A percentile compares a stretch with the other conserved stretches of the same genome.
Conservation (phyloP, 179 eudicot species). For the Corrigiola litoralis region DNA sequence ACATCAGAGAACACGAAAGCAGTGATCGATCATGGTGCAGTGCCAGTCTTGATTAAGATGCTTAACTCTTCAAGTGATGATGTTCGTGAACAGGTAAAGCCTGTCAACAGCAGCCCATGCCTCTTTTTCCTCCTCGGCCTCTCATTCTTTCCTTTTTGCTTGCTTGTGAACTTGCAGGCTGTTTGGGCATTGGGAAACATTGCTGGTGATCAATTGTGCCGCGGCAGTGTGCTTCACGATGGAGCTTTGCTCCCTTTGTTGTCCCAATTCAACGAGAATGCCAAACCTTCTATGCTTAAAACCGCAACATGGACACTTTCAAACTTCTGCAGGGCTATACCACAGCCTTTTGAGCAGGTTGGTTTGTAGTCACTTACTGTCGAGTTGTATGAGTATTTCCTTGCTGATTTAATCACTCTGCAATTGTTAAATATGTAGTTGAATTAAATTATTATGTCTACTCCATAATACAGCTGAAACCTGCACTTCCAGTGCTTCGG, state of each 20-base stretch:
- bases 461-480: slow-evolving; percentile 57
- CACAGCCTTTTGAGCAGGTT: slow-evolving; percentile 71
- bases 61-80: slow-evolving; percentile 40
- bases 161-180: slow-evolving; percentile 15
- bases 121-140: neutral
- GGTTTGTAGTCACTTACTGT: neutral
- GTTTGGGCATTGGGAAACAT: slow-evolving; percentile 46
- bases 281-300: slow-evolving; percentile 62
- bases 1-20: slow-evolving; percentile 47
- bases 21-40: slow-evolving; percentile 43
- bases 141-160: neutral
- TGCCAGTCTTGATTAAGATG: slow-evolving; percentile 39
- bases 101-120: neutral
- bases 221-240: slow-evolving; percentile 34
- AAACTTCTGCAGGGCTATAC: slow-evolving; percentile 81
- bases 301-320: slow-evolving; percentile 83
- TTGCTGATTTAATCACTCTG: neutral
- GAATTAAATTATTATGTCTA: no score
- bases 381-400: neutral
- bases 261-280: slow-evolving; percentile 57
- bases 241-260: slow-evolving; percentile 51
- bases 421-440: neutral
- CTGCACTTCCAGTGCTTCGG: slow-evolving; percentile 67
- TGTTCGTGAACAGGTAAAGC: slow-evolving; percentile 45
- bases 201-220: slow-evolving; percentile 44